These are phyloP conservation scores for Xylaria sp. DNA, from an alignment of 2,329 filamentous ascomycete genomes.

Conservation along the genomic window DNA sequence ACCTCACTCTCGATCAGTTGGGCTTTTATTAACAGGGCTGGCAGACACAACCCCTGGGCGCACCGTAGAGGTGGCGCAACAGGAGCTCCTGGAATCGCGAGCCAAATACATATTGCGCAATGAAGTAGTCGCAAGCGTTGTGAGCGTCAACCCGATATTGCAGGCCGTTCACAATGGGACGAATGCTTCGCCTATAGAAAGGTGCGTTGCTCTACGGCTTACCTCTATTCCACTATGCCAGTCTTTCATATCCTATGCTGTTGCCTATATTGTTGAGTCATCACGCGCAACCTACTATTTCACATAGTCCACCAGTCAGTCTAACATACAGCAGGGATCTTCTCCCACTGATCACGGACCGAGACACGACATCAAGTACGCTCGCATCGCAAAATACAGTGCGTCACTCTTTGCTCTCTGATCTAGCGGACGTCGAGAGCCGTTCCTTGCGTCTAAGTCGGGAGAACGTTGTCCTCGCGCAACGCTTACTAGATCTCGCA, in stretches of 20 bases:
- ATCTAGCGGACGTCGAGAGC: slow-evolving; percentile 67
- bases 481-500: slow-evolving; percentile 71
- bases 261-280: background rate
- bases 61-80: slow-evolving; percentile 66
- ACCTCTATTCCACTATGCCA: background rate
- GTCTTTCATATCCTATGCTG: background rate
- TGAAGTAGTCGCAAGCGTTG: slow-evolving; percentile 73
- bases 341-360: slow-evolving; percentile 71
- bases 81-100: slow-evolving; percentile 75
- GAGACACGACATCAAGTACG: slow-evolving; percentile 73
- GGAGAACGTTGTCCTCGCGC: slow-evolving; percentile 72
- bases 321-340: slow-evolving; percentile 65
- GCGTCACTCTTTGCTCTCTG: slow-evolving; percentile 61
- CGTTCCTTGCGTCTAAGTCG: slow-evolving; percentile 66
- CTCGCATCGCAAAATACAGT: slow-evolving; percentile 69
- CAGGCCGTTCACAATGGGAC: slow-evolving; percentile 79
- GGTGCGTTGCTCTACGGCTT: slow-evolving; percentile 59
- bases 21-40: slow-evolving; percentile 52
- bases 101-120: slow-evolving; percentile 76
- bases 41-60: slow-evolving; percentile 52
- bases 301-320: background rate
- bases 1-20: background rate
- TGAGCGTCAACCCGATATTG: slow-evolving; percentile 79
- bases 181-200: slow-evolving; percentile 73
- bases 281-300: background rate